Conservation (phyloP, 192 early-diverging fungal genomes). For the Linnemannia hyalina region DNA sequence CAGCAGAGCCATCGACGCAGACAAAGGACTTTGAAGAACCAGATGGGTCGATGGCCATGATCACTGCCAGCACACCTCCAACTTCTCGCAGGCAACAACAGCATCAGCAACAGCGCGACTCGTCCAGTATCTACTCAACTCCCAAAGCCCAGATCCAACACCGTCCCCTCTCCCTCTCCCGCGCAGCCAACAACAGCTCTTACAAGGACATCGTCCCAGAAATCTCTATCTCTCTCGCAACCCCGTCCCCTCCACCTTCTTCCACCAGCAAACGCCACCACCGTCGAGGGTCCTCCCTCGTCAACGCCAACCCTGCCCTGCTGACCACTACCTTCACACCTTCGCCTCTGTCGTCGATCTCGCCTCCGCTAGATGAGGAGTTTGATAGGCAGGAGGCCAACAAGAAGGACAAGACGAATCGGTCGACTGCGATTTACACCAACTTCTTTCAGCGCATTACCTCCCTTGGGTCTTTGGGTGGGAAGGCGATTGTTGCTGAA, state of each 20-base stretch:
- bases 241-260: constrained; percentile 26
- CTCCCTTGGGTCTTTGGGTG: neutral
- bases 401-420: neutral
- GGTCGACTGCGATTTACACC: constrained; percentile 14
- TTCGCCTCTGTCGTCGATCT: neutral
- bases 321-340: neutral
- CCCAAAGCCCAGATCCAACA: neutral
- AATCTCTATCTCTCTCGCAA: constrained; percentile 23
- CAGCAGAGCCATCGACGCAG: neutral
- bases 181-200: neutral
- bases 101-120: neutral
- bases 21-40: neutral
- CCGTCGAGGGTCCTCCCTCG: constrained; percentile 10
- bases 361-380: neutral
- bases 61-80: neutral
- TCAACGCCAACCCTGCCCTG: neutral
- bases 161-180: neutral
- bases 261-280: constrained; percentile 5
- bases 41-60: neutral
- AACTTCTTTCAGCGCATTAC: constrained; percentile 13
- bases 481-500: neutral
- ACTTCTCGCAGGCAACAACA: neutral
- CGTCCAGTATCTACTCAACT: neutral
- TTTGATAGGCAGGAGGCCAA: neutral
- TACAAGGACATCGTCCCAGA: constrained; percentile 20